These are phyloP conservation scores for Yamadazyma paraphyllophila DNA, from an alignment of 805 yeast genomes.

Conservation along the genomic window DNA sequence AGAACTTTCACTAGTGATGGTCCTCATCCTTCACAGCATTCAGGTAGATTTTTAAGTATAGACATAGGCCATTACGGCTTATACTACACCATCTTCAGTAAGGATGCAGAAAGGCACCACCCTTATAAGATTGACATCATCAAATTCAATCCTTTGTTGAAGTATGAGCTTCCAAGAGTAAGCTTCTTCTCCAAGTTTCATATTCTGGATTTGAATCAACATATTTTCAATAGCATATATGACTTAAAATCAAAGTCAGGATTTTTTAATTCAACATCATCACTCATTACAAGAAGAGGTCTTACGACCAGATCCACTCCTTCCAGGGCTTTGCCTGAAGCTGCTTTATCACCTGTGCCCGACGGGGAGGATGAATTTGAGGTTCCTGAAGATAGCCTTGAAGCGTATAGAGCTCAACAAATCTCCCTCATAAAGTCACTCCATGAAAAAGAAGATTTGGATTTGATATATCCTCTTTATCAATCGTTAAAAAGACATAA, in stretches of 20 bases:
- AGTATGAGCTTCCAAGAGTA: constrained; percentile 4
- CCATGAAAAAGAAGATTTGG: constrained; percentile 20
- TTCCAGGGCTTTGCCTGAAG: not conserved
- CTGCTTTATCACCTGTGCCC: not conserved
- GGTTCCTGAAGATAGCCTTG: not conserved
- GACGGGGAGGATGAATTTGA: not conserved
- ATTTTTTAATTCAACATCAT: constrained; percentile 20
- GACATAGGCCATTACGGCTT: constrained; percentile 44
- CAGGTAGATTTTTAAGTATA: constrained; percentile 24
- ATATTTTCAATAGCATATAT: constrained; percentile 25
- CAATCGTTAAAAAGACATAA: constrained; percentile 40
- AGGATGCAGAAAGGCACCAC: constrained; percentile 22
- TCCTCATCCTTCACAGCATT: constrained; percentile 21
- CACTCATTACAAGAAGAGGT: constrained; percentile 14
- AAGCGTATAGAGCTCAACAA: constrained; percentile 10
- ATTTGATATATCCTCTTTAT: constrained; percentile 39
- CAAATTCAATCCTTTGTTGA: constrained; percentile 2
- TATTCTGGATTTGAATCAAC: constrained; percentile 32
- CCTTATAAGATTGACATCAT: constrained; percentile 4
- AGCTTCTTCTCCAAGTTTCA: constrained; percentile 17
- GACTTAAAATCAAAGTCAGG: constrained; percentile 22
- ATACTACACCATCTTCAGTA: constrained; percentile 38
- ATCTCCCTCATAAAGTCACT: constrained; percentile 4
- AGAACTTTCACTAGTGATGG: constrained; percentile 12
- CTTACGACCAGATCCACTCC: constrained; percentile 1